Evolutionary conservation across 208 protist species (phyloP).

Genomic region (Crithidia fasciculata): DNA sequence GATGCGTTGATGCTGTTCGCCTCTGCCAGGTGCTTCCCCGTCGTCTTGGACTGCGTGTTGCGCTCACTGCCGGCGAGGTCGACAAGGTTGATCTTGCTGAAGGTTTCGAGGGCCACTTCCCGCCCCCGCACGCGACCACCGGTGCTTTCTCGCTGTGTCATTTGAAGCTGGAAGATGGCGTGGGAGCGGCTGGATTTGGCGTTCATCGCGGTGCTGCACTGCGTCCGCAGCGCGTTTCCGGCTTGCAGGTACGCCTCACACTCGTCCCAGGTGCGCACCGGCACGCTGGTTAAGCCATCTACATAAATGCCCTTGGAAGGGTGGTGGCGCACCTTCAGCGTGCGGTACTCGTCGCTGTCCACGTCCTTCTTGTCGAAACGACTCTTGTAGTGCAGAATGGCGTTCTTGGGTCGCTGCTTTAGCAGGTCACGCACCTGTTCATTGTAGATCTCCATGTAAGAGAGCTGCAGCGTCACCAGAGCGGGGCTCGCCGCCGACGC

Average conservation of each 20-base stretch:
- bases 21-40: slow-evolving; percentile 56
- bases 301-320: slow-evolving; percentile 72
- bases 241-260: slow-evolving; percentile 70
- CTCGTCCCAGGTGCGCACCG: slow-evolving; percentile 62
- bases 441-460: slow-evolving; percentile 92
- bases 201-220: slow-evolving; percentile 90
- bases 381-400: slow-evolving; percentile 55
- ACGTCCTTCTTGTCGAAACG: slow-evolving; percentile 65
- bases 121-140: slow-evolving; percentile 83
- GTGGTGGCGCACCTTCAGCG: slow-evolving; percentile 73
- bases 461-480: slow-evolving; percentile 44
- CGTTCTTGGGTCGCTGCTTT: slow-evolving; percentile 66
- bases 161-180: slow-evolving; percentile 93
- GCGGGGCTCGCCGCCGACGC: background rate
- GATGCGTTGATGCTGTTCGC: slow-evolving; percentile 83
- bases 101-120: slow-evolving; percentile 38
- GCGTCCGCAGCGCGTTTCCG: slow-evolving; percentile 74
- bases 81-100: slow-evolving; percentile 81
- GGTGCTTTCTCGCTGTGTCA: slow-evolving; percentile 63
- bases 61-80: slow-evolving; percentile 83
- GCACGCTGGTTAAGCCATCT: slow-evolving; percentile 81
- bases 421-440: slow-evolving; percentile 85
- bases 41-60: slow-evolving; percentile 36
- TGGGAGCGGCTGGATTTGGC: slow-evolving; percentile 92
- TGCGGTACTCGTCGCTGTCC: slow-evolving; percentile 54